phyloP scores from a whole-genome alignment of 495 filamentous ascomycete genomes.

The Astrocystis sublimbata region DNA sequence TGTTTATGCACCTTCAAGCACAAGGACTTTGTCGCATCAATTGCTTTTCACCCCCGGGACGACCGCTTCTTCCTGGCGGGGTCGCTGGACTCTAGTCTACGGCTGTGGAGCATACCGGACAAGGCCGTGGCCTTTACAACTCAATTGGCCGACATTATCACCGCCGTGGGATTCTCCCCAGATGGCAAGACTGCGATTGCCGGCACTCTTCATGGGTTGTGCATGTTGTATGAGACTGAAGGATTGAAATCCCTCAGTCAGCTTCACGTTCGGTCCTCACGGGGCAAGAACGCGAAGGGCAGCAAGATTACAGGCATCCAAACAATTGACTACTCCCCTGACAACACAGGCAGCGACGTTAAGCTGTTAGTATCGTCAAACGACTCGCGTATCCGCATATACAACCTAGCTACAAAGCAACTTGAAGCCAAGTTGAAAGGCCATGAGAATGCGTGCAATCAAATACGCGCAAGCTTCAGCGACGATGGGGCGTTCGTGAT shows the following conservation, averaged over 20 bases:
- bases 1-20: slow-evolving; percentile 96
- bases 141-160: slow-evolving; percentile 84
- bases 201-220: slow-evolving; percentile 81
- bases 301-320: slow-evolving; percentile 97
- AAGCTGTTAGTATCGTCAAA: slow-evolving; percentile 93
- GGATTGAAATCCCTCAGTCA: slow-evolving; percentile 80
- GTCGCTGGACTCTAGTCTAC: slow-evolving; percentile 85
- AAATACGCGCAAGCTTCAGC: slow-evolving; percentile 87
- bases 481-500: slow-evolving; percentile 87
- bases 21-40: slow-evolving; percentile 91
- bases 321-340: slow-evolving; percentile 61
- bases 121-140: slow-evolving; percentile 89
- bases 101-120: slow-evolving; percentile 97
- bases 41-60: slow-evolving; percentile 92
- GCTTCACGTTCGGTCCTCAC: slow-evolving; percentile 84
- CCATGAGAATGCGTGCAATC: slow-evolving; percentile 87
- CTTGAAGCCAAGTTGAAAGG: slow-evolving; percentile 91
- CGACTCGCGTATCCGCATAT: slow-evolving; percentile 90
- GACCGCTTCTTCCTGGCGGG: slow-evolving; percentile 97
- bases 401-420: slow-evolving; percentile 79
- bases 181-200: slow-evolving; percentile 90
- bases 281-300: slow-evolving; percentile 91
- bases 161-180: slow-evolving; percentile 89
- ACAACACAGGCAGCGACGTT: slow-evolving; percentile 64
- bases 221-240: slow-evolving; percentile 94